Evolutionary conservation across 1,139 yeast species (phyloP).

Genomic region (Yamadazyma sp.): DNA sequence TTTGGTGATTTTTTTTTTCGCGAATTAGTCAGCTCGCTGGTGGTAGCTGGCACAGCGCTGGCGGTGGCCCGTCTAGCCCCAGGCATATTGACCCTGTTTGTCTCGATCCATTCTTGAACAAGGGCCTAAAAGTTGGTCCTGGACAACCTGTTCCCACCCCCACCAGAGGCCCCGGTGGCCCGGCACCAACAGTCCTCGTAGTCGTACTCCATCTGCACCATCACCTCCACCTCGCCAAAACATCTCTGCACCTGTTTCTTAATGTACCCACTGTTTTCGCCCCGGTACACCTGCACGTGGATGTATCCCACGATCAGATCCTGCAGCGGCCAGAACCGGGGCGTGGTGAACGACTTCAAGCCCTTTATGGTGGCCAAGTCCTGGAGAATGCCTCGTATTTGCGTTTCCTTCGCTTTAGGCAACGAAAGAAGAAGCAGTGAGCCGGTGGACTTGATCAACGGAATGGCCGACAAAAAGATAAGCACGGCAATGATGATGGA

Average conservation of each 20-base stretch:
- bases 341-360: slow-evolving; percentile 80
- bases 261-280: slow-evolving; percentile 63
- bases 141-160: no score
- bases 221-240: slow-evolving; percentile 43
- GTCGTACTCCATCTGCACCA: slow-evolving; percentile 62
- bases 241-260: slow-evolving; percentile 60
- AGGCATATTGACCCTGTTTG: no score
- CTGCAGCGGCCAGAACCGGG: slow-evolving; percentile 81
- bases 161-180: no score
- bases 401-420: slow-evolving; percentile 52
- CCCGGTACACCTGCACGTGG: slow-evolving; percentile 68
- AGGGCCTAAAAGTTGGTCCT: no score
- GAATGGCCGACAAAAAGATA: slow-evolving; percentile 79
- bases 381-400: slow-evolving; percentile 60
- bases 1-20: not conserved
- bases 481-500: slow-evolving; percentile 82
- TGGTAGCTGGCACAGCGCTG: no score
- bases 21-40: no score
- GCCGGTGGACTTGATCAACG: slow-evolving; percentile 80
- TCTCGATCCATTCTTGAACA: no score
- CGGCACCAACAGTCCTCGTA: slow-evolving; percentile 65
- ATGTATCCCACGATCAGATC: slow-evolving; percentile 53
- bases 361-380: slow-evolving; percentile 75
- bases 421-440: slow-evolving; percentile 67
- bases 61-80: not conserved